Evolutionary conservation across 2,329 filamentous ascomycete species (phyloP).

Genomic region (Microascus cirrosus): DNA sequence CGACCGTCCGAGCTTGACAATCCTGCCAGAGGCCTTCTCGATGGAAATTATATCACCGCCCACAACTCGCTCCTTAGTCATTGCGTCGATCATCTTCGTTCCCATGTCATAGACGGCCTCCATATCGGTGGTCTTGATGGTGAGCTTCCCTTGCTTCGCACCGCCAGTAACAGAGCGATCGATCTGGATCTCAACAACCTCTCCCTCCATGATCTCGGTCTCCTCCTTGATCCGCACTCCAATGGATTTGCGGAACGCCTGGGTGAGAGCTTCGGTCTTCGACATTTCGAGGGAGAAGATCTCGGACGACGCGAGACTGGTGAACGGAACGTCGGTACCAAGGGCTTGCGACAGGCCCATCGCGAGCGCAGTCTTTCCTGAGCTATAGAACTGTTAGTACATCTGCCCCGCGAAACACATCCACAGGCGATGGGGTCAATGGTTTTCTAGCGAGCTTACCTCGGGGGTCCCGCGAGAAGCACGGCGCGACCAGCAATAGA

Average conservation of each 20-base stretch:
- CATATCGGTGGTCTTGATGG: constrained; percentile 99
- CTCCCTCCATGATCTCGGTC: constrained; percentile 97
- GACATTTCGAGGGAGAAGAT: constrained; percentile 99
- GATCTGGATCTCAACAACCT: constrained; percentile 97
- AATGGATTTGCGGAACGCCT: constrained; percentile 98
- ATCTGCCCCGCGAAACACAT: not conserved
- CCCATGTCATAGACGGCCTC: constrained; percentile 99
- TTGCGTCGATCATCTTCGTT: constrained; percentile 98
- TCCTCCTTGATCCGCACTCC: constrained; percentile 98
- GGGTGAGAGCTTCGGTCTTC: constrained; percentile 94
- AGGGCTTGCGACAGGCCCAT: constrained; percentile 98
- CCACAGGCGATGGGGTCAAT: not conserved
- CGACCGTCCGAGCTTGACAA: constrained; percentile 90
- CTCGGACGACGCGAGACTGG: constrained; percentile 87
- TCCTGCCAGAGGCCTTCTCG: constrained; percentile 96
- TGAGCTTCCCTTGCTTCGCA: constrained; percentile 97
- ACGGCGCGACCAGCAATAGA: constrained; percentile 96
- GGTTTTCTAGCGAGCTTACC: constrained; percentile 28
- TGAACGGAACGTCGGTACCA: constrained; percentile 90
- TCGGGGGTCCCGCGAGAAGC: constrained; percentile 87
- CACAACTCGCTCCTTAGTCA: constrained; percentile 99
- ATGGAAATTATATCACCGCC: constrained; percentile 97
- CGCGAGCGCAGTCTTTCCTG: constrained; percentile 95
- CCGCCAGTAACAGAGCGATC: constrained; percentile 92
- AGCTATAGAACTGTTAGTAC: constrained; percentile 40